These are phyloP conservation scores for Septoria linicola DNA, from an alignment of 2,329 filamentous ascomycete genomes.

Conservation along the genomic window DNA sequence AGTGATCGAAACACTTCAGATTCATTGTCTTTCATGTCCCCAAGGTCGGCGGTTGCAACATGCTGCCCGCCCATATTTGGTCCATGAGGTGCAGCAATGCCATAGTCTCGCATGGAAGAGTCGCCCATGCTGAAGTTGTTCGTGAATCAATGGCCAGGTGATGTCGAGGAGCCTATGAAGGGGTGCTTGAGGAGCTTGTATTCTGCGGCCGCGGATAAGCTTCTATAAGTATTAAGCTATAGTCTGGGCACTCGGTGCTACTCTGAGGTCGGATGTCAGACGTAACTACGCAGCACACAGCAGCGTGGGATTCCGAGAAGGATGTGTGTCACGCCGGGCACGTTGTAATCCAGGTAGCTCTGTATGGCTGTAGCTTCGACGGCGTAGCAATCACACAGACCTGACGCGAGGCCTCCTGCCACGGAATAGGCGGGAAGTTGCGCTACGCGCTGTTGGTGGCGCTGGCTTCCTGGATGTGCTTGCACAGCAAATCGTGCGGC, in stretches of 20 bases:
- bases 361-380: constrained; percentile 7
- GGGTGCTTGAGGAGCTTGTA: not conserved
- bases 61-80: constrained; percentile 48
- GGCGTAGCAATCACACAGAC: not conserved
- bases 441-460: constrained; percentile 3
- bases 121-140: constrained; percentile 28
- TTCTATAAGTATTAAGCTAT: constrained; percentile 8
- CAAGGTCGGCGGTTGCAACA: constrained; percentile 43
- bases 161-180: not conserved
- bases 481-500: not conserved
- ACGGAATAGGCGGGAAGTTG: constrained; percentile 3
- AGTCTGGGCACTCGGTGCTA: constrained; percentile 7
- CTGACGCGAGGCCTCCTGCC: not conserved
- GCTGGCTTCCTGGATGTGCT: constrained; percentile 2
- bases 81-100: constrained; percentile 49
- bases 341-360: constrained; percentile 4
- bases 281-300: not conserved
- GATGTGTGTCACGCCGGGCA: not conserved
- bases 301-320: not conserved
- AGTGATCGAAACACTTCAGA: constrained; percentile 70
- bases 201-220: constrained; percentile 1
- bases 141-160: not conserved
- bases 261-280: not conserved
- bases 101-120: constrained; percentile 49
- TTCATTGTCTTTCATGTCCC: constrained; percentile 58